Conservation (phyloP, 768 basidiomycete genomes). For the Gloeostereum incarnatum region DNA sequence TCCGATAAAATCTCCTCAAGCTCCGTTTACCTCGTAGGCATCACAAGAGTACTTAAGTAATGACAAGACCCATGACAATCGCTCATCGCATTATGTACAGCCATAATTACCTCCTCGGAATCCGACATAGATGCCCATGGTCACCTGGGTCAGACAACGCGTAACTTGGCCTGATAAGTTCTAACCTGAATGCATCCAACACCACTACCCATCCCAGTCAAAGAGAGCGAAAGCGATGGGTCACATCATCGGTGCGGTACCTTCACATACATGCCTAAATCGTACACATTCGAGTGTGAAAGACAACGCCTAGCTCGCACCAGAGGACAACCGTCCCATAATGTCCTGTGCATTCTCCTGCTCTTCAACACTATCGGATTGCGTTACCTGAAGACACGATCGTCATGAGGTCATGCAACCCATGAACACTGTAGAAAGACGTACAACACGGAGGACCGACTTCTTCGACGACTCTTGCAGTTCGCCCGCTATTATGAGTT, state of each 20-base stretch:
- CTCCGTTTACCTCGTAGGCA: too few species aligned
- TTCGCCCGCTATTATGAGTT: constrained; percentile 90
- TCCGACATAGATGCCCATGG: too few species aligned
- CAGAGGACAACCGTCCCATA: constrained; percentile 67
- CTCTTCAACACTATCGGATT: constrained; percentile 77
- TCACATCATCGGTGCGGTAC: constrained; percentile 38
- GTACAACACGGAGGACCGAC: constrained; percentile 51
- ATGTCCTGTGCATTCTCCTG: constrained; percentile 80
- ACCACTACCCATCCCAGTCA: too few species aligned
- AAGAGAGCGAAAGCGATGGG: too few species aligned
- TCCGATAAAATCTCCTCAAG: too few species aligned
- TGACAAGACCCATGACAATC: too few species aligned
- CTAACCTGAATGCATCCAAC: too few species aligned
- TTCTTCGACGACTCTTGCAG: constrained; percentile 87
- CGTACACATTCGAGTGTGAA: constrained; percentile 4
- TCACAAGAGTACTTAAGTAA: too few species aligned
- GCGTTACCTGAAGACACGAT: constrained; percentile 59
- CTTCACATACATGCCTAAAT: constrained; percentile 13
- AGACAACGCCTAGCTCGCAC: constrained; percentile 47
- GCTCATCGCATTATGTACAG: too few species aligned
- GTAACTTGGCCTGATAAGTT: too few species aligned
- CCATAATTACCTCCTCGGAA: too few species aligned
- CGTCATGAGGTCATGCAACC: not conserved
- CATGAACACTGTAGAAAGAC: constrained; percentile 8
- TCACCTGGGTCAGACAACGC: too few species aligned